These are phyloP conservation scores for Dothistroma septosporum DNA, from an alignment of 2,329 filamentous ascomycete genomes.

Conservation along the genomic window DNA sequence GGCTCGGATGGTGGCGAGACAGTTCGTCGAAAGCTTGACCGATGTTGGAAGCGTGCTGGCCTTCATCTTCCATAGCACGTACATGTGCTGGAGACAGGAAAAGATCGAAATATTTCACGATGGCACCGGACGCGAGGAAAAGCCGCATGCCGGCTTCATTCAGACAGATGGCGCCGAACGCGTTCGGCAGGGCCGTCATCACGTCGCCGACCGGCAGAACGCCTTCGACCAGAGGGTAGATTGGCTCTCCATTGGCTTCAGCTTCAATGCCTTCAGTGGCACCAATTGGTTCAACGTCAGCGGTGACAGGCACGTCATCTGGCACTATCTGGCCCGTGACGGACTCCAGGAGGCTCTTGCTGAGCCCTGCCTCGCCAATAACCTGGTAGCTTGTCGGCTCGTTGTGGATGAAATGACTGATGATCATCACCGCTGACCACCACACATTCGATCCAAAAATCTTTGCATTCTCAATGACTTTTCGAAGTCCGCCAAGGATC, in stretches of 20 bases:
- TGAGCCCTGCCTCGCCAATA: slow-evolving; percentile 88
- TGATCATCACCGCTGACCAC: slow-evolving; percentile 86
- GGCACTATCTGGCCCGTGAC: slow-evolving; percentile 51
- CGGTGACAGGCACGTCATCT: slow-evolving; percentile 22
- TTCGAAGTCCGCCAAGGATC: slow-evolving; percentile 71
- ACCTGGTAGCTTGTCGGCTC: slow-evolving; percentile 96
- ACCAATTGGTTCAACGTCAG: slow-evolving; percentile 18
- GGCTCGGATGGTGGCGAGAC: slow-evolving; percentile 81
- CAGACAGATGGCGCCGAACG: slow-evolving; percentile 89
- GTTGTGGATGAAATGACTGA: slow-evolving; percentile 97
- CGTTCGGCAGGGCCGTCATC: slow-evolving; percentile 78
- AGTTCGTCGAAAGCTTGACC: slow-evolving; percentile 90
- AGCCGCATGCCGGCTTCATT: slow-evolving; percentile 83
- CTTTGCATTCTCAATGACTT: slow-evolving; percentile 73
- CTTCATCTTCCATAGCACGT: slow-evolving; percentile 69
- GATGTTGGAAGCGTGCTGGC: slow-evolving; percentile 65
- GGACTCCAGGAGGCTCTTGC: slow-evolving; percentile 78
- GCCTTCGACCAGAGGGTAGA: slow-evolving; percentile 42
- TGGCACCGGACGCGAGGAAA: slow-evolving; percentile 75
- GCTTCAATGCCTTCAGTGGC: slow-evolving; percentile 10
- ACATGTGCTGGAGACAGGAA: slow-evolving; percentile 91
- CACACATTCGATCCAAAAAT: slow-evolving; percentile 90
- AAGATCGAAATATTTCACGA: slow-evolving; percentile 90
- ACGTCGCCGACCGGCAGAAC: slow-evolving; percentile 86
- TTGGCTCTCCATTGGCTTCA: slow-evolving; percentile 22